A percentile compares a stretch with the other conserved stretches of the same genome.
Conservation (phyloP, 345 rosid genomes). For the Capsella bursapastoris region DNA sequence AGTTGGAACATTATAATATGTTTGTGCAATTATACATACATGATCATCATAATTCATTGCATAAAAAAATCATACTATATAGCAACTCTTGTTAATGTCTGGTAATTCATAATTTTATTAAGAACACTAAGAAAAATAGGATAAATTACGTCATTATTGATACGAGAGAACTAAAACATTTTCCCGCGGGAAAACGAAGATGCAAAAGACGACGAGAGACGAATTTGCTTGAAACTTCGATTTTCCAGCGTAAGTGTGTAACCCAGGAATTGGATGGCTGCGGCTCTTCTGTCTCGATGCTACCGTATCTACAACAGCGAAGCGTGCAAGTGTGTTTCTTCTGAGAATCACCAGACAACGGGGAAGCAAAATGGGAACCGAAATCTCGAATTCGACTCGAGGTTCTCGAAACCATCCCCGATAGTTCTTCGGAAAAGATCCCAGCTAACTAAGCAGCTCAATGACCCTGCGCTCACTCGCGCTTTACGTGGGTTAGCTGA, state of each 20-base stretch:
- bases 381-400: conserved; percentile 20
- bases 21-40: neutral
- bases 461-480: conserved; percentile 41
- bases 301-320: conserved; percentile 37
- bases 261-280: conserved; percentile 40
- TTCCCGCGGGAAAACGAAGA: conserved; percentile 46
- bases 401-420: conserved; percentile 37
- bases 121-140: neutral
- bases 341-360: conserved; percentile 36
- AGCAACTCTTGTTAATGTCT: too few species aligned
- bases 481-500: conserved; percentile 39
- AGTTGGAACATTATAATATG: neutral
- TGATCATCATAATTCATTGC: neutral
- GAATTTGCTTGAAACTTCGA: conserved; percentile 10
- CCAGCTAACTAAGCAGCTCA: conserved; percentile 11
- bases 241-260: too few species aligned
- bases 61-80: too few species aligned
- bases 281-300: conserved; percentile 30
- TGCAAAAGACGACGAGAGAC: conserved; percentile 16
- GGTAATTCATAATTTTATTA: neutral
- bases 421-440: neutral
- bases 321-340: conserved; percentile 37
- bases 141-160: conserved; percentile 7
- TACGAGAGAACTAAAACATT: neutral
- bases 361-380: conserved; percentile 20